phyloP scores from a whole-genome alignment of 371 early-diverging fungal species.

The Circinella umbellata region DNA sequence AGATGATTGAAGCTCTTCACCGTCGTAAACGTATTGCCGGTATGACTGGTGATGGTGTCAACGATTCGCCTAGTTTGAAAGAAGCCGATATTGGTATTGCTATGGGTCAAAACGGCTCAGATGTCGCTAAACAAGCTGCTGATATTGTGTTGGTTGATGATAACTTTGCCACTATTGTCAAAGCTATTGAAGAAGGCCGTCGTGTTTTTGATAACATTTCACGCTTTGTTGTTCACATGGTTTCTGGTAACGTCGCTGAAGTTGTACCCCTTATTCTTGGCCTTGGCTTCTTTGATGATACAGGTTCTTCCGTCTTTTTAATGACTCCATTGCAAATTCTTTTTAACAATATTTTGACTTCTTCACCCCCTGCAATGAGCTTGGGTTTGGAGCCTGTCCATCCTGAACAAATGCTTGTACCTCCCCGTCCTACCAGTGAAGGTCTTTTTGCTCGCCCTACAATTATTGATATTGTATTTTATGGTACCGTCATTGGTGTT shows the following conservation, averaged over 20 bases:
- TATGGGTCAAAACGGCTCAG: constrained; percentile 92
- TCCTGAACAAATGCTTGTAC: constrained; percentile 79
- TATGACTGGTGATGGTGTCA: constrained; percentile 89
- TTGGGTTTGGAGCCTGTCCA: constrained; percentile 88
- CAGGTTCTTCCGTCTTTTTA: constrained; percentile 71
- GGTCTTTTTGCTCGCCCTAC: constrained; percentile 74
- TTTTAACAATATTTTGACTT: constrained; percentile 86
- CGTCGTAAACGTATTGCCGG: constrained; percentile 71
- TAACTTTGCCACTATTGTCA: constrained; percentile 88
- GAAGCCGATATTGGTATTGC: constrained; percentile 92
- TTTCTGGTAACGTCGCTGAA: constrained; percentile 88
- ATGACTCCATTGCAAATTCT: constrained; percentile 86
- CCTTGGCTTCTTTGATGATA: constrained; percentile 65
- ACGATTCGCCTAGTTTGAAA: constrained; percentile 92
- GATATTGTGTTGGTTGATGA: constrained; percentile 91
- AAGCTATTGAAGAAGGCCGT: constrained; percentile 85
- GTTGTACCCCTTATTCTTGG: constrained; percentile 74
- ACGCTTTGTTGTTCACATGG: constrained; percentile 90
- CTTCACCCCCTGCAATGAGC: constrained; percentile 85
- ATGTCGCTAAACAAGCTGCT: constrained; percentile 92
- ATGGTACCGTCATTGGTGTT: constrained; percentile 73
- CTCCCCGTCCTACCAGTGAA: constrained; percentile 74
- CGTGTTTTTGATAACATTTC: constrained; percentile 92
- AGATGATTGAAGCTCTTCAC: constrained; percentile 95
- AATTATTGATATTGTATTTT: constrained; percentile 73